Evolutionary conservation across 176 grass and related monocot species (phyloP), one percentile per base, ranked within the genome.

Genomic region (Oryza meridionalis): DNA sequence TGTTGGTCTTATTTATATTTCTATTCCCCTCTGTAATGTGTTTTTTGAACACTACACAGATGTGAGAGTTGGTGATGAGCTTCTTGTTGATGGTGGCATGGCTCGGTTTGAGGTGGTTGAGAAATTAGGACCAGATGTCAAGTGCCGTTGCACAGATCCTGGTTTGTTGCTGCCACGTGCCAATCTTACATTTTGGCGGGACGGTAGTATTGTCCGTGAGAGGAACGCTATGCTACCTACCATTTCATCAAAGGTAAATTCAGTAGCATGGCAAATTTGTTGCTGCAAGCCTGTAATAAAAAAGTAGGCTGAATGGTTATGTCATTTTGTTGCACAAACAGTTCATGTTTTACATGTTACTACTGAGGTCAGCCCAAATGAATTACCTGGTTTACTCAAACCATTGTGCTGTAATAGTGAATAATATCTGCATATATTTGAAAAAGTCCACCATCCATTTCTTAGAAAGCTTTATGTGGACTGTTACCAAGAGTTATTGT

Each of bases 171-270:
- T 98, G 77, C 93, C 96, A 72, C 93, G 96, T 33, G 96, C 93
- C 70, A 98, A 98, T 83, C 89, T 98, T 80, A 98, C 93, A 80
- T 98, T 94, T 75, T 98, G 93, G 96, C 82, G 93, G 59, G 90
- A 96, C 61, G 93, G 93, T 21, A 92, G 89, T 82, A 81, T 98
- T 58, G 96, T 98, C 4, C 91, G 89, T 17, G 96, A 93, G 80
- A 88, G 91, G 70, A 98, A 98, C 87, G 89, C 96, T 43, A 94
- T 98, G 96, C 96, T 98, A 86, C 96, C 96, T 64, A 98, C 96
- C 77, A 98, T 98, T 90, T 95, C 96, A 84, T 95, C 96, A 9
- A 98, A 98, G 93, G 96, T 98, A 67, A 74, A n/a, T 71, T 32
- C 13, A 81, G 19, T 75, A 75, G 29, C 62, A 76, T 66, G 27